Conservation (phyloP, 257 asterid species). For the Paraleonurus japonicus region DNA sequence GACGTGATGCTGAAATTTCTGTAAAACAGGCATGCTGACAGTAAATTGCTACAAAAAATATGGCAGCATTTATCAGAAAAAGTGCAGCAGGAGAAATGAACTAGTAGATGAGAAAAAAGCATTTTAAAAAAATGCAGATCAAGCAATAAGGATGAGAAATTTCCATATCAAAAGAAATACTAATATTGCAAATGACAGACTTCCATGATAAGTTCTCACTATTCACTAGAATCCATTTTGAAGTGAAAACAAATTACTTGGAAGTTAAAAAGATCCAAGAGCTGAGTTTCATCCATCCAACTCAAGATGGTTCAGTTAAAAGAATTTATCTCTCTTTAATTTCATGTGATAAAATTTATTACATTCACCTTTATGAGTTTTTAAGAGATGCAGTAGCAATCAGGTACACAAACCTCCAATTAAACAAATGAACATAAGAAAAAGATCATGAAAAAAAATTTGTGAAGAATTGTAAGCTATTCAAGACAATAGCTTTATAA, state of each 20-base stretch:
- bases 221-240: neutral
- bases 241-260: neutral
- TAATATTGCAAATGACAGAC: constrained; percentile 4
- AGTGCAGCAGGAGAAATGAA: neutral
- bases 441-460: neutral
- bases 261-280: neutral
- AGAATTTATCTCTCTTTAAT: neutral
- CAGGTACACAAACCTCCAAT: constrained; percentile 1
- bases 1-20: neutral
- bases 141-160: constrained; percentile 1
- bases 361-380: neutral
- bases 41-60: neutral
- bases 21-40: constrained; percentile 7
- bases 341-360: neutral
- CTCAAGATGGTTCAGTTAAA: neutral
- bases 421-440: constrained; percentile 3
- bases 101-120: neutral
- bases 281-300: constrained; percentile 15
- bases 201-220: constrained; percentile 11
- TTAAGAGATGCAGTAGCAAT: constrained; percentile 6
- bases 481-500: constrained; percentile 1
- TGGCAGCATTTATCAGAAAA: neutral
- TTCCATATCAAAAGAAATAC: constrained; percentile 10
- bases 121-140: constrained; percentile 9
- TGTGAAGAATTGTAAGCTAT: neutral